Conservation (phyloP, 306 rosid species). For the Fragaria ananassa region DNA sequence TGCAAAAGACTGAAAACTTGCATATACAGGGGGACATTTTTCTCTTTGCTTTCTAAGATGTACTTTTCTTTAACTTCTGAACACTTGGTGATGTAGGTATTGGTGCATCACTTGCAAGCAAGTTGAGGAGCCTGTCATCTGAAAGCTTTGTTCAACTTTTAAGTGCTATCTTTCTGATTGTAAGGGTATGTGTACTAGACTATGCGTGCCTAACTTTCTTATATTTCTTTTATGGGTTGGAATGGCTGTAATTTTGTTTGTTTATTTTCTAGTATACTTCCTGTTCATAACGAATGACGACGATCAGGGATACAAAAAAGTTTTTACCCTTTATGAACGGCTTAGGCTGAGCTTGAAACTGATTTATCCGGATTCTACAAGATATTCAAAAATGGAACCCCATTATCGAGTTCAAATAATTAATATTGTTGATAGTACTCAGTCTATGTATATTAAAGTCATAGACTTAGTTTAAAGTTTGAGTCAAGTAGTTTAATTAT, state of each 20-base stretch:
- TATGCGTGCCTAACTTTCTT: constrained; percentile 11
- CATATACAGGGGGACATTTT: neutral
- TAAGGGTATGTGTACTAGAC: constrained; percentile 80
- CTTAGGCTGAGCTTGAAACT: constrained; percentile 3
- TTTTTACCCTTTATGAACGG: neutral
- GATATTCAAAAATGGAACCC: neutral
- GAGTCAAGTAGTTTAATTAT: neutral
- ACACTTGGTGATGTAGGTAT: constrained; percentile 57
- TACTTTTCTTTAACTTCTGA: constrained; percentile 8
- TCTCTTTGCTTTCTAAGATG: constrained; percentile 22
- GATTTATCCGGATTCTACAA: neutral
- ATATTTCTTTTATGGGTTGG: neutral
- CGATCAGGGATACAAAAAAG: neutral
- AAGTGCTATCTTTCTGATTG: constrained; percentile 80
- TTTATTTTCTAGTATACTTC: neutral
- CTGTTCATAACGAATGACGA: neutral
- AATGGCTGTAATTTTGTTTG: neutral
- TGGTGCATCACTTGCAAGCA: constrained; percentile 98
- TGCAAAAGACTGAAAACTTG: neutral
- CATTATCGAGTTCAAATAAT: neutral
- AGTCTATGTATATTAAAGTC: neutral
- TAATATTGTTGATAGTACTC: neutral
- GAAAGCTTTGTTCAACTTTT: constrained; percentile 97
- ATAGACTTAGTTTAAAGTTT: neutral
- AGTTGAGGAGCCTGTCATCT: constrained; percentile 86